Percentiles rank a stretch among this genome's conserved stretches.
Conservation (phyloP, 108 stramenopile genomes). For the Conticribra weissflogii region DNA sequence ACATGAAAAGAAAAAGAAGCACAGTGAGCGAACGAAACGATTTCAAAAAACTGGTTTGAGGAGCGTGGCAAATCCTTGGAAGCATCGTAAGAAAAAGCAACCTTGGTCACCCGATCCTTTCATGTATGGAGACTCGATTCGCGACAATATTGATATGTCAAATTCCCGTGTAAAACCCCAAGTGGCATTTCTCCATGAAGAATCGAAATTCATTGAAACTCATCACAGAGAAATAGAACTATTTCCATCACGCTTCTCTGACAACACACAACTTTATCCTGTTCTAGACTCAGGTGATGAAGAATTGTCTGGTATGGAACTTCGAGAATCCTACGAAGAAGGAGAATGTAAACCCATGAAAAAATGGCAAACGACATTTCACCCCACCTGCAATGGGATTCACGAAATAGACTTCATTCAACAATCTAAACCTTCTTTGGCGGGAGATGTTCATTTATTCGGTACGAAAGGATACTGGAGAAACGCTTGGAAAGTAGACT, state of each 20-base stretch:
- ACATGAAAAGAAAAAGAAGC: no score
- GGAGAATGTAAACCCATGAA: conserved; percentile 76
- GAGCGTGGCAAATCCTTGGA: neutral
- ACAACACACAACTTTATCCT: conserved; percentile 17
- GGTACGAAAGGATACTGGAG: conserved; percentile 75
- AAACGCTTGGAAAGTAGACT: conserved; percentile 70
- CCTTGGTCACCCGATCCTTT: neutral
- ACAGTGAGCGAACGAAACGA: neutral
- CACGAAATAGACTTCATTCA: conserved; percentile 60
- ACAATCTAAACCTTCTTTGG: conserved; percentile 17
- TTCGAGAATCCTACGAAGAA: conserved; percentile 2
- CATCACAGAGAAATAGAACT: neutral
- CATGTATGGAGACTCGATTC: neutral
- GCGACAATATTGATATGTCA: neutral
- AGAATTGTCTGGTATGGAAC: neutral
- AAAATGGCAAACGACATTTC: conserved; percentile 70
- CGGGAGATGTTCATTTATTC: conserved; percentile 49
- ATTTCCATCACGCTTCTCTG: conserved; percentile 9
- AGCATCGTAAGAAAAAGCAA: neutral
- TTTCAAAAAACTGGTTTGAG: neutral
- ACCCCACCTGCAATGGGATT: conserved; percentile 76
- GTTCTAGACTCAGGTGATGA: conserved; percentile 5
- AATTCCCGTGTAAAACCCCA: neutral
- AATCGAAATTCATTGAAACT: neutral
- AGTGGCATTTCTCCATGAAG: neutral